Base-by-base conservation (phyloP, 345 rosid species). In the Laguncularia racemosa region DNA sequence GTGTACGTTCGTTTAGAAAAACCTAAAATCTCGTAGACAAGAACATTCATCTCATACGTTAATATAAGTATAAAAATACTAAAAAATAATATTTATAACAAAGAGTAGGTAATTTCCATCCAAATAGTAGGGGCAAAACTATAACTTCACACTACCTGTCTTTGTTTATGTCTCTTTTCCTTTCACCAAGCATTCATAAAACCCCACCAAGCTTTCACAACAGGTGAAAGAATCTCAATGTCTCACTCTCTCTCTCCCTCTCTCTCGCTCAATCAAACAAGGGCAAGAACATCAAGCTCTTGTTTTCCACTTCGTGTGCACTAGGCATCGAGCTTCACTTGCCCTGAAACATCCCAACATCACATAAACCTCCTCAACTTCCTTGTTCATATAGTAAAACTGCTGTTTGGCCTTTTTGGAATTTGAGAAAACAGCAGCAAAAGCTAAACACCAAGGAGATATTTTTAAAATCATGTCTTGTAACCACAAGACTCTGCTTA, bases 281-380 rank as follows among this genome's bases (percentile, higher is more conserved):
- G 40, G 11, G 40, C 40, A 5, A 52, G 45, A 51, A 12, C 57
- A 9, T 2, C 50, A 19, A 14, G n/a, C 53, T 58, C 50, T 58
- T 10, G 33, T 14, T 9, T 47, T 23, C 16, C 40, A 33, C 40
- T 33, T 33, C 9, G 28, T 23, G 28, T 3, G 28, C 40, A 33
- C 2, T 33, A 6, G 68, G 74, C 62, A 44, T 45, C 14, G 50
- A 45, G 61, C 51, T 55, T 57, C 48, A 26, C 19, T 15, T 44
- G 1, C 38, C 47, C 62, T 14, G 43, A 46, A 38, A 47, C 60
- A 56, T 66, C 57, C 60, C 52, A 49, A 58, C 57, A 57, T 61
- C 40, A 63, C 38, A 60, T 16, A 18, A 28, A 48, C 58, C 61
- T 69, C 61, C 17, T 63, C 52, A 43, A 23, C 46, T 13, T 16